Evolutionary conservation across 2,329 filamentous ascomycete genomes (phyloP).

Genomic region (Scortechinia acanthostroma): DNA sequence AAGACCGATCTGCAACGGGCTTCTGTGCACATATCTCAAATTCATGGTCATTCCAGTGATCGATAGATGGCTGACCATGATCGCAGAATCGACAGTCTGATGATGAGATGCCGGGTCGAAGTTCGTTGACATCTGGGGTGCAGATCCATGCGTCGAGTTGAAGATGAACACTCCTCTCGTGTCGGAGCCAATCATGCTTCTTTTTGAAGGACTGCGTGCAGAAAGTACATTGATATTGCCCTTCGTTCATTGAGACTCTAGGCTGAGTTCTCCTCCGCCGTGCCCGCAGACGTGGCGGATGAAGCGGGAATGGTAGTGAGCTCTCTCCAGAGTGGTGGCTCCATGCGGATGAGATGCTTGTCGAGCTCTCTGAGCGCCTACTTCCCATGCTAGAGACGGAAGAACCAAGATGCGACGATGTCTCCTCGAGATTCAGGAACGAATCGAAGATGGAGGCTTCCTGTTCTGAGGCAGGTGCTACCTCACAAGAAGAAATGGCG

Average conservation of each 20-base stretch:
- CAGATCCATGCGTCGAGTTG: constrained; percentile 41
- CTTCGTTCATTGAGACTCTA: constrained; percentile 5
- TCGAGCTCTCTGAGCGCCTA: constrained; percentile 12
- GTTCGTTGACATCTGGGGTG: constrained; percentile 23
- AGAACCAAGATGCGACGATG: constrained; percentile 16
- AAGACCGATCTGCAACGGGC: constrained; percentile 24
- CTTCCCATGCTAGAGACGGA: constrained; percentile 19
- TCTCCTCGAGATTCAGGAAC: constrained; percentile 12
- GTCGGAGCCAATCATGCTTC: constrained; percentile 32
- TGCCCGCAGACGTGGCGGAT: no score
- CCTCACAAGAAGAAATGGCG: constrained; percentile 19
- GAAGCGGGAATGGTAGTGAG: constrained; percentile 10
- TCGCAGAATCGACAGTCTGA: constrained; percentile 33
- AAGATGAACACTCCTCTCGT: constrained; percentile 40
- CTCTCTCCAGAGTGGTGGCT: constrained; percentile 17
- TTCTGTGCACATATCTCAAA: constrained; percentile 41
- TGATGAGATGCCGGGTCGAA: constrained; percentile 28
- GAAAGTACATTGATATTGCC: constrained; percentile 24
- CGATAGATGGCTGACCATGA: constrained; percentile 16
- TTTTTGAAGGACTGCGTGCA: constrained; percentile 27
- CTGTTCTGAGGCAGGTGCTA: no score
- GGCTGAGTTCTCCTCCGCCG: constrained; percentile 7
- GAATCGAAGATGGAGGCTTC: not conserved
- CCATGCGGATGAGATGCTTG: constrained; percentile 19
- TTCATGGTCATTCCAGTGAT: constrained; percentile 28